A percentile compares a stretch with the other conserved stretches of the same genome.
Conservation (phyloP, 1,284 basidiomycete genomes). For the Erythrobasidium hasegawianum region DNA sequence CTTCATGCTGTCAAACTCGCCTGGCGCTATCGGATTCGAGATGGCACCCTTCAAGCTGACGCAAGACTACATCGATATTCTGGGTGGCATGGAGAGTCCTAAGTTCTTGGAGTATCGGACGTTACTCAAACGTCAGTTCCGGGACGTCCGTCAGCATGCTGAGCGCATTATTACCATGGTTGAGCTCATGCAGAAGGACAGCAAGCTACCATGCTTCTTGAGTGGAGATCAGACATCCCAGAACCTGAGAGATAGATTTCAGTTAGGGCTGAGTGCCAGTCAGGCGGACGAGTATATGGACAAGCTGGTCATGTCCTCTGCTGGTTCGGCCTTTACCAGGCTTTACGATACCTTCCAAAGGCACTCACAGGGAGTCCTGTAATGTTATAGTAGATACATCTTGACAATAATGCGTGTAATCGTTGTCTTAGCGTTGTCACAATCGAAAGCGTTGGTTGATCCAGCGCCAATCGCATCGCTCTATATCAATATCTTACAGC, state of each 20-base stretch:
- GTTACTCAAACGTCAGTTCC: constrained; percentile 88
- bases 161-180: constrained; percentile 94
- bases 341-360: constrained; percentile 35
- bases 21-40: constrained; percentile 96
- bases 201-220: constrained; percentile 81
- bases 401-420: neutral
- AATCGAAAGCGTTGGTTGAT: too few relatives aligned
- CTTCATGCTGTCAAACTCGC: constrained; percentile 95
- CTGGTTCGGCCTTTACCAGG: constrained; percentile 28
- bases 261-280: constrained; percentile 79
- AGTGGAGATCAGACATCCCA: constrained; percentile 84
- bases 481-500: too few relatives aligned
- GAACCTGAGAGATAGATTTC: constrained; percentile 87
- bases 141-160: constrained; percentile 90
- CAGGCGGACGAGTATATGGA: constrained; percentile 86
- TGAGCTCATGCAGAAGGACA: constrained; percentile 92
- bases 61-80: constrained; percentile 91
- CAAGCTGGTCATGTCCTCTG: constrained; percentile 73
- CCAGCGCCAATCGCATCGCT: too few relatives aligned
- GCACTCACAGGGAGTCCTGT: constrained; percentile 30
- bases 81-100: constrained; percentile 77
- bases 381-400: neutral
- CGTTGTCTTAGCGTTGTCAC: neutral
- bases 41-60: constrained; percentile 97
- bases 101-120: constrained; percentile 80